Conservation (phyloP, 192 early-diverging fungal genomes). For the Mortierella claussenii region DNA sequence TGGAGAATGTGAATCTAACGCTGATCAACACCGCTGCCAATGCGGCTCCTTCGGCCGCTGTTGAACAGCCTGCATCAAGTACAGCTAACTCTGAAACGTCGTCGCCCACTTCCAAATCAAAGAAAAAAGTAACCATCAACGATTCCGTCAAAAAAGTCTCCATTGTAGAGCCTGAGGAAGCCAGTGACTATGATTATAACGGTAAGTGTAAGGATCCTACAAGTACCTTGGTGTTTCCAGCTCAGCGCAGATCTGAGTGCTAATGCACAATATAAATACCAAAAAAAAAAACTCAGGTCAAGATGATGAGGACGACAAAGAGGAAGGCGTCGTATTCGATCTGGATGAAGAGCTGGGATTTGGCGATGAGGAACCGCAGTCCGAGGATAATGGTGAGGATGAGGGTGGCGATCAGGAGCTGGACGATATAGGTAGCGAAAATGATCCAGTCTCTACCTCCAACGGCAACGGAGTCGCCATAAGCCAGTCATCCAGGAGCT, state of each 20-base stretch:
- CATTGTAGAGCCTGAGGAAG: slow-evolving; percentile 21
- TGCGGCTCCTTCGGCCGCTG: not conserved
- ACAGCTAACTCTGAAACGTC: slow-evolving; percentile 8
- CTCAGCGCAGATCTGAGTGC: too few relatives aligned
- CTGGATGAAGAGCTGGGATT: slow-evolving; percentile 49
- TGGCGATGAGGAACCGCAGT: slow-evolving; percentile 9
- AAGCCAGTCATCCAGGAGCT: slow-evolving; percentile 5
- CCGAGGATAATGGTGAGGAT: not conserved
- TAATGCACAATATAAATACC: too few relatives aligned
- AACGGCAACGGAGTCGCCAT: slow-evolving; percentile 9
- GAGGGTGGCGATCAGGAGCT: slow-evolving; percentile 17
- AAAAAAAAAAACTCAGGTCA: too few relatives aligned
- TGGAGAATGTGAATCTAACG: slow-evolving; percentile 9
- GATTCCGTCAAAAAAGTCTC: slow-evolving; percentile 24
- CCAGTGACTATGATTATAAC: not conserved
- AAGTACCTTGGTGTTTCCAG: too few relatives aligned
- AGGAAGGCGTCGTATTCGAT: slow-evolving; percentile 46
- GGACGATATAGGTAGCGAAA: slow-evolving; percentile 9
- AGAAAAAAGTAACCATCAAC: slow-evolving; percentile 48
- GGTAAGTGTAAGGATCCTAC: too few relatives aligned
- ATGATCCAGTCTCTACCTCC: not conserved
- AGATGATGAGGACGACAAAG: slow-evolving; percentile 7
- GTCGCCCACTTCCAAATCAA: slow-evolving; percentile 25
- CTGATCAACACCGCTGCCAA: slow-evolving; percentile 23
- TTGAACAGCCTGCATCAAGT: slow-evolving; percentile 5